Percentiles rank a stretch among this genome's conserved stretches.
Conservation (phyloP, 108 stramenopile genomes). For the Ochromonas danica region DNA sequence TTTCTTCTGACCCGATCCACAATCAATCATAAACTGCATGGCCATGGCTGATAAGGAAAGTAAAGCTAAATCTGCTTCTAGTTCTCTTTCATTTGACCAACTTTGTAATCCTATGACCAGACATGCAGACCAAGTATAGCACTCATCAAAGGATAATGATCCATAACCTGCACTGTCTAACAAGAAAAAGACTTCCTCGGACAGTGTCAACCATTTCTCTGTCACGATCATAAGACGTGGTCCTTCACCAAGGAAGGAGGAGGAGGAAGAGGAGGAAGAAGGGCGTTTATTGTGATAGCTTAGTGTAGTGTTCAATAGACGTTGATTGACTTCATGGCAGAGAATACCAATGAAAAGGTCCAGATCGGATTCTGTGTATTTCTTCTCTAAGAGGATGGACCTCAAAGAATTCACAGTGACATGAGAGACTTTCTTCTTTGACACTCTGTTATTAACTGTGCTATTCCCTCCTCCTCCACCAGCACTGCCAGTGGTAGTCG, state of each 20-base stretch:
- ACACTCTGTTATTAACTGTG: not conserved
- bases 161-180: constrained; percentile 1
- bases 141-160: not conserved
- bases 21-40: not conserved
- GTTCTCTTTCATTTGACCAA: not conserved
- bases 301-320: not conserved
- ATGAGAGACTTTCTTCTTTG: not conserved
- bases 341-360: not conserved
- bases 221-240: too few relatives aligned
- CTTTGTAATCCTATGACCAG: not conserved
- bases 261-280: not conserved
- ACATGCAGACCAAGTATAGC: not conserved
- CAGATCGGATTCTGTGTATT: not conserved
- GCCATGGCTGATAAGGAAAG: not conserved
- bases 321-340: not conserved
- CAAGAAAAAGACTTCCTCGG: constrained; percentile 1
- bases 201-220: not conserved
- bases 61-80: not conserved
- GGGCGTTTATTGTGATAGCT: not conserved
- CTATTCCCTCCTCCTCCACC: not conserved
- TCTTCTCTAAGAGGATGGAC: not conserved
- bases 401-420: not conserved
- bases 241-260: not conserved
- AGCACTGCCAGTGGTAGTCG: too few relatives aligned
- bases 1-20: not conserved